Evolutionary conservation across 345 rosid genomes (phyloP), one percentile per base, ranked within the genome.

Genomic region (Heritiera littoralis): DNA sequence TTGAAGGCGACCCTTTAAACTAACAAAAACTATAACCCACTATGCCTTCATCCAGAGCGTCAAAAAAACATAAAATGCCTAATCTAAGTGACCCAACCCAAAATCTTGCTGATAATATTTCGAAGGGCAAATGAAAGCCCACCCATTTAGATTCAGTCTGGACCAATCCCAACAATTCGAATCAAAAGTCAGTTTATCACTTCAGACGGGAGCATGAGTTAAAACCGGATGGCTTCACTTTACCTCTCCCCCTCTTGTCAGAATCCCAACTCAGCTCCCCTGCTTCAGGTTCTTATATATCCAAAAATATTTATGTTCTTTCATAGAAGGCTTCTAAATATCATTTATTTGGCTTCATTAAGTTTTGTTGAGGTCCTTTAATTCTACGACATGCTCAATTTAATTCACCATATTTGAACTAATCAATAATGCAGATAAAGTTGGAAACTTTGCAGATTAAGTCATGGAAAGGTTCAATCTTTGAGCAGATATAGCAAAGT

Each of bases 391-490:
- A 45, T 45, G 14, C 11, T 46, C 15, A 23, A n/a, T 20, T 20
- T 23, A 18, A 75, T 40, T 60, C 52, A 11, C 20, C 35, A 8
- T 77, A 23, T 56, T 48, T 41, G 10, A 28, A 14, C 20, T 32
- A 28, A 56, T 66, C 20, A 32, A 74, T 40, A 51, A 41, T 80
- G 84, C 81, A 84, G 89, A 58, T 72, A 81, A 78, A 61, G 64
- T 72, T 69, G 80, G 80, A 65, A 80, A 54, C 17, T 73, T 45
- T 77, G 79, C 77, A 79, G 81, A 56, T 83, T 77, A 56, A 69
- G 17, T 54, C 64, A 77, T 59, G 59, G 63, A 79, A 79, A 80
- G 56, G 15, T 18, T 49, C 56, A 43, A 10, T 66, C 74, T 61
- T 74, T 69, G 63, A 79, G 72, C n/a, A 54, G 79, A 72, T 63